Conservation (phyloP, 2,329 filamentous ascomycete species). For the Helicocarpus griseus region DNA sequence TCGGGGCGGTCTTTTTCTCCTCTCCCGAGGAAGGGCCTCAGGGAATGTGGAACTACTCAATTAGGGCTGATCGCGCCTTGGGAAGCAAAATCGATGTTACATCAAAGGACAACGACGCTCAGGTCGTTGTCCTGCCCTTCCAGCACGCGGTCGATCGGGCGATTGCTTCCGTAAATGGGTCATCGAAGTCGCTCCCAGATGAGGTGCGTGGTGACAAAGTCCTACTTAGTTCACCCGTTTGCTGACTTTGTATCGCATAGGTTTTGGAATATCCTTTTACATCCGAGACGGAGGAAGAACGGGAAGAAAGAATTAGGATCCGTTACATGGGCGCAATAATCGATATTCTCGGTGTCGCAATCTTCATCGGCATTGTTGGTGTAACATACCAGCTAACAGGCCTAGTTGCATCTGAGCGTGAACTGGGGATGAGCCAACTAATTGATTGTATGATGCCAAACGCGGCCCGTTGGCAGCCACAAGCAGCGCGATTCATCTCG, state of each 20-base stretch:
- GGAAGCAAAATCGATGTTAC: slow-evolving; percentile 51
- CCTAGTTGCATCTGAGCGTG: slow-evolving; percentile 74
- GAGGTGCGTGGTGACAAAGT: slow-evolving; percentile 14
- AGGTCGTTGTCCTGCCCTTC: slow-evolving; percentile 70
- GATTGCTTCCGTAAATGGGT: slow-evolving; percentile 51
- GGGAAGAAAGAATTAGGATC: slow-evolving; percentile 54
- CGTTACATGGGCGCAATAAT: slow-evolving; percentile 65
- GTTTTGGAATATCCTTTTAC: slow-evolving; percentile 68
- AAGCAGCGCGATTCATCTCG: slow-evolving; percentile 65
- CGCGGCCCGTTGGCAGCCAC: slow-evolving; percentile 61
- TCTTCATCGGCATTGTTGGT: slow-evolving; percentile 70
- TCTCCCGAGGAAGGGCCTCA: slow-evolving; percentile 61
- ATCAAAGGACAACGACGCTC: slow-evolving; percentile 58
- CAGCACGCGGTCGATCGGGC: slow-evolving; percentile 68
- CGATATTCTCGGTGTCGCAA: slow-evolving; percentile 66
- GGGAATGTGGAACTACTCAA: slow-evolving; percentile 74
- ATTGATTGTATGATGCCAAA: slow-evolving; percentile 89
- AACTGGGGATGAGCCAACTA: slow-evolving; percentile 77
- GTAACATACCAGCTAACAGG: slow-evolving; percentile 82
- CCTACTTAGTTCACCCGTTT: not conserved
- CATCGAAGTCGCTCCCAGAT: slow-evolving; percentile 29
- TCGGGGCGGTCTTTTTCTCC: slow-evolving; percentile 62
- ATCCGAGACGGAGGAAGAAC: slow-evolving; percentile 56
- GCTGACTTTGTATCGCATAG: slow-evolving; percentile 12
- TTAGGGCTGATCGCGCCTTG: slow-evolving; percentile 65